Evolutionary conservation across 257 asterid genomes (phyloP).

Genomic region (Solanum corneliomulleri): DNA sequence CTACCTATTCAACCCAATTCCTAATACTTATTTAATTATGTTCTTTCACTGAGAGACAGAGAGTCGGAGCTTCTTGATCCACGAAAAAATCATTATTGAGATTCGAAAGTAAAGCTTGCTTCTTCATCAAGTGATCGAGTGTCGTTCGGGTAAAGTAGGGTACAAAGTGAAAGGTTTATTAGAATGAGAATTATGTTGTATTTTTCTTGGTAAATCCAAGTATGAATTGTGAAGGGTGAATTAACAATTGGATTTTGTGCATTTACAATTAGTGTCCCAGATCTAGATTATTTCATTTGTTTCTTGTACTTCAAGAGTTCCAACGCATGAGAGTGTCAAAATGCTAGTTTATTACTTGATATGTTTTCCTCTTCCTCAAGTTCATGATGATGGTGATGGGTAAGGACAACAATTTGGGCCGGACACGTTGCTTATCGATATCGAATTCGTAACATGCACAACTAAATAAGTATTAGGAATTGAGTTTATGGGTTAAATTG

Average conservation of each 20-base stretch:
- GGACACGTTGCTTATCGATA: slow-evolving; percentile 30
- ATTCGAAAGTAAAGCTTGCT: no score
- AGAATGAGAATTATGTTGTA: background rate
- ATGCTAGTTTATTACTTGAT: background rate
- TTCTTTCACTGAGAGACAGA: no score
- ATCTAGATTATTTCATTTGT: background rate
- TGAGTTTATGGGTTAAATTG: no score
- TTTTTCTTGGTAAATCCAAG: slow-evolving; percentile 3
- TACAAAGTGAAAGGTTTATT: slow-evolving; percentile 5
- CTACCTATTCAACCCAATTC: no score
- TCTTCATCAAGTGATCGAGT: background rate
- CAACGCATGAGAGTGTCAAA: background rate
- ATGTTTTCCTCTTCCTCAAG: background rate
- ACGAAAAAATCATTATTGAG: no score
- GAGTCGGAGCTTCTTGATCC: no score
- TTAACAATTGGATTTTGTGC: background rate
- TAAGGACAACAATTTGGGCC: background rate
- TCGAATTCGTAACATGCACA: background rate
- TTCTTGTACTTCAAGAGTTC: background rate
- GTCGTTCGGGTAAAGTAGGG: slow-evolving; percentile 1
- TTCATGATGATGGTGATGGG: slow-evolving; percentile 5
- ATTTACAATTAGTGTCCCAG: background rate
- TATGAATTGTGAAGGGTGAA: slow-evolving; percentile 15
- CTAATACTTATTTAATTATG: no score
- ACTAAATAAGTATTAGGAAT: no score